Evolutionary conservation across 2,329 filamentous ascomycete species (phyloP).

Genomic region (Trichophyton rubrum): DNA sequence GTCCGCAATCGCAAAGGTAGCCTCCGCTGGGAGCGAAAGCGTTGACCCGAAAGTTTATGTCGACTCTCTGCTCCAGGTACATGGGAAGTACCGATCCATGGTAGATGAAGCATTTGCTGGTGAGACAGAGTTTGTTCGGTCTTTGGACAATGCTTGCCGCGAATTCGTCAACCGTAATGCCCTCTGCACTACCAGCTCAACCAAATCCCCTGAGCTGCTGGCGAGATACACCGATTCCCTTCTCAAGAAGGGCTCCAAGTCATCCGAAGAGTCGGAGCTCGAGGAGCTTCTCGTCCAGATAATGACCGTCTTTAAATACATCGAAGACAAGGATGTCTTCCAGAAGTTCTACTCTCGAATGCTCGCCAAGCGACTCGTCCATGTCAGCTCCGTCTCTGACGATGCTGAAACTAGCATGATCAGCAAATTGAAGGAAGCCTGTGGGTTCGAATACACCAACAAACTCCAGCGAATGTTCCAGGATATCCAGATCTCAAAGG

Average conservation of each 20-base stretch:
- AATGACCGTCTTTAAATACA: conserved; percentile 99
- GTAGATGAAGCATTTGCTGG: conserved; percentile 89
- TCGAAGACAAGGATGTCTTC: conserved; percentile 99
- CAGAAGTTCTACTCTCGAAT: conserved; percentile 98
- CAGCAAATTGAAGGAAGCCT: conserved; percentile 95
- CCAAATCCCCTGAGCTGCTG: conserved; percentile 84
- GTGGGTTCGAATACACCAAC: conserved; percentile 98
- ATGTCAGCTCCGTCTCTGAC: conserved; percentile 88
- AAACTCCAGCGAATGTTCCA: conserved; percentile 99
- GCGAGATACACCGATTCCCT: conserved; percentile 92
- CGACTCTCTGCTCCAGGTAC: conserved; percentile 84
- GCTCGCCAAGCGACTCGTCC: conserved; percentile 85
- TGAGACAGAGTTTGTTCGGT: conserved; percentile 92
- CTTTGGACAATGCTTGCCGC: conserved; percentile 88
- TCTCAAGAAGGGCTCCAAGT: conserved; percentile 73
- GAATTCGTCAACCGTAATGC: conserved; percentile 98
- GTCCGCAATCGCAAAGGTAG: conserved; percentile 79
- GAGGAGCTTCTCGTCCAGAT: conserved; percentile 81
- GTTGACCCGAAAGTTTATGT: conserved; percentile 96
- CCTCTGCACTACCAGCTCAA: conserved; percentile 85
- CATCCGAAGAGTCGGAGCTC: conserved; percentile 84
- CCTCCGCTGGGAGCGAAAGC: conserved; percentile 64
- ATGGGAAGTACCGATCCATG: conserved; percentile 81
- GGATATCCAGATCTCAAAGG: conserved; percentile 97
- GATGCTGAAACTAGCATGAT: conserved; percentile 99